Percentiles rank a stretch among this genome's conserved stretches.
Conservation (phyloP, 768 basidiomycete species). For the Amanita jacksonii region DNA sequence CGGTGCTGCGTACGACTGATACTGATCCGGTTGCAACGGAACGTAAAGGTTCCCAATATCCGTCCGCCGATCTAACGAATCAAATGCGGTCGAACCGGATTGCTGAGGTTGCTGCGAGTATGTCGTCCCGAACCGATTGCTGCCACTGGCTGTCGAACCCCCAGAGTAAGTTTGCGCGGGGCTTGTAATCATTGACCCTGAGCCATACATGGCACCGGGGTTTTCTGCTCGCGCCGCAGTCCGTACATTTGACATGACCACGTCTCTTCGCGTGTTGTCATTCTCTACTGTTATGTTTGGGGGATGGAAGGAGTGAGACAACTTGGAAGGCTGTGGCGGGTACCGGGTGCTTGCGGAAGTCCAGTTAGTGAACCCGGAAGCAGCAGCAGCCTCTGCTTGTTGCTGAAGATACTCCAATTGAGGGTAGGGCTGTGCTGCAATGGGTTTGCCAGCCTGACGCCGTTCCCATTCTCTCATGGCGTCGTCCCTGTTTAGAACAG, state of each 20-base stretch:
- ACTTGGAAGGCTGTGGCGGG: slow-evolving; percentile 53
- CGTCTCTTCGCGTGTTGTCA: slow-evolving; percentile 45
- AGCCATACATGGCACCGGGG: slow-evolving; percentile 32
- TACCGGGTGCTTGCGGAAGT: slow-evolving; percentile 34
- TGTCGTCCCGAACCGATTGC: slow-evolving; percentile 50
- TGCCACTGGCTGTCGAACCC: slow-evolving; percentile 38
- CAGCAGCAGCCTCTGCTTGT: slow-evolving; percentile 76
- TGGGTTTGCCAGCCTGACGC: slow-evolving; percentile 64
- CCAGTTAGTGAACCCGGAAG: slow-evolving; percentile 55
- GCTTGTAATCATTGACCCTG: slow-evolving; percentile 50
- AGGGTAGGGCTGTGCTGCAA: slow-evolving; percentile 72
- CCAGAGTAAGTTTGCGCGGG: slow-evolving; percentile 68
- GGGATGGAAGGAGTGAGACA: slow-evolving; percentile 59
- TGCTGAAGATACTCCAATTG: slow-evolving; percentile 90
- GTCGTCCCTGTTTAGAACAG: slow-evolving; percentile 91
- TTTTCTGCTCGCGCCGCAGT: slow-evolving; percentile 46
- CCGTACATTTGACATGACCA: slow-evolving; percentile 75
- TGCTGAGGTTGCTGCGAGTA: slow-evolving; percentile 40
- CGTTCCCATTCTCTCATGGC: slow-evolving; percentile 95
- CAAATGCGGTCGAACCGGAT: slow-evolving; percentile 36
- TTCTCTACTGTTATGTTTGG: slow-evolving; percentile 60
- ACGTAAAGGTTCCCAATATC: slow-evolving; percentile 66
- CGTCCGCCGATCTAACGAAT: slow-evolving; percentile 49
- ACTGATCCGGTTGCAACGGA: slow-evolving; percentile 80
- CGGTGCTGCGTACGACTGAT: slow-evolving; percentile 43